Evolutionary conservation across 768 basidiomycete species (phyloP), one percentile per base, ranked within the genome.

Genomic region (Collybia nuda): DNA sequence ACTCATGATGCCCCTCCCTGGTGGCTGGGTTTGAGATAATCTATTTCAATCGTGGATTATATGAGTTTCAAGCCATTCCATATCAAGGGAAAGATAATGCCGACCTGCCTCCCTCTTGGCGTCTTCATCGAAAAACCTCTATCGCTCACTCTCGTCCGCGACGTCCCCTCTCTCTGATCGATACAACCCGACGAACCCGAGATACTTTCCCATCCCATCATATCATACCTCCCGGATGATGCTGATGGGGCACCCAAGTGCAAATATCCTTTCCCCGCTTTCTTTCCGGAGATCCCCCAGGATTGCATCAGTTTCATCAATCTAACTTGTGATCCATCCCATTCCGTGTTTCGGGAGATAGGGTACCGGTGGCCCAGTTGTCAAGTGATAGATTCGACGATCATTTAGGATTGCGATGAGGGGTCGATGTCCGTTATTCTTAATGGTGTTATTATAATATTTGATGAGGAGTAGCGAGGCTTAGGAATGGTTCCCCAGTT

Each of bases 11-110:
- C 56, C 53, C 42, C 55, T 23, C 3, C 56, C 51, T 57, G 56
- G 58, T 86, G 78, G 29, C 75, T 77, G 12, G 80, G 72, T 5
- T 73, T 76, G 39, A 88, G 64, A 55, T 76, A 87, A 61, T 86
- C 86, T 86, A 56, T n/a, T 4, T 44, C 39, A 22, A 5, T 29
- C 18, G 15, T 8, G 11, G 5, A 38, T n/a, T 29, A 18, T n/a
- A 17, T 26, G 23, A 38, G 17, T 6, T 22, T 15, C 15, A 24
- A 18, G 19, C 17, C 8, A 15, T 19, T 7, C 23, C 8, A 36
- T 6, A 23, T 18, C 26, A n/a, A 36, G 32, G 32, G 9, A 11
- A 28, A 7, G 24, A 15, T n/a, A 11, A 39, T 6, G 22, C 75
- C 12, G 61, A 81, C 82, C 80, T 9, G 61, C 51, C 14, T 48